These are phyloP conservation scores for Beauveria brongniartii DNA, from an alignment of 2,329 filamentous ascomycete genomes.

Conservation along the genomic window DNA sequence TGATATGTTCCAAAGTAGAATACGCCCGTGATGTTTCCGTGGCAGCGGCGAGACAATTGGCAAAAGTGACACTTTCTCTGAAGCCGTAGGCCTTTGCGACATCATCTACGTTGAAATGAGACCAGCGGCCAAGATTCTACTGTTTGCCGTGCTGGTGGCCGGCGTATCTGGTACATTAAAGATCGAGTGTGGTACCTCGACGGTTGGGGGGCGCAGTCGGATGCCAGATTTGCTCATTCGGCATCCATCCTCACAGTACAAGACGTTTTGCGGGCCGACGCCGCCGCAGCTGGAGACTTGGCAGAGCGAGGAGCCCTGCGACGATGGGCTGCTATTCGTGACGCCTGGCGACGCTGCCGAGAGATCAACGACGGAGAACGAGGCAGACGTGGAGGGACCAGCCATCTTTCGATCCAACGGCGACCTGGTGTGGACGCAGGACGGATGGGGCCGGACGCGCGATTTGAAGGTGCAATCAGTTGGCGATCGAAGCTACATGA, in stretches of 20 bases:
- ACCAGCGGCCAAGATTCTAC: not conserved
- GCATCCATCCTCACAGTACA: not conserved
- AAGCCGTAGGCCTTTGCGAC: not conserved
- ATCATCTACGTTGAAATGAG: not conserved
- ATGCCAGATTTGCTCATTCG: not conserved
- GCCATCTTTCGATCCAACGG: conserved; percentile 36
- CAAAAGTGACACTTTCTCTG: not conserved
- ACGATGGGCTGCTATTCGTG: conserved; percentile 30
- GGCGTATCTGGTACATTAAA: not conserved
- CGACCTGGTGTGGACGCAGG: conserved; percentile 38
- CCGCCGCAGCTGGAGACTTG: conserved; percentile 26
- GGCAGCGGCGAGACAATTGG: not conserved
- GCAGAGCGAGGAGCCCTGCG: conserved; percentile 25
- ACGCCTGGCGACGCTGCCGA: conserved; percentile 24
- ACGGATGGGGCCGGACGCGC: conserved; percentile 19
- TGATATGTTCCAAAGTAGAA: not conserved
- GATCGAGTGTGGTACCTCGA: not conserved
- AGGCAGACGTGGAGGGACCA: conserved; percentile 26
- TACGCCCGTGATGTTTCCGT: not conserved
- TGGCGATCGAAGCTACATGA: conserved; percentile 13
- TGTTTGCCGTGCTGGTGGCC: not conserved
- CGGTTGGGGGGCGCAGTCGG: not conserved
- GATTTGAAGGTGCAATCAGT: conserved; percentile 19
- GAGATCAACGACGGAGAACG: not conserved
- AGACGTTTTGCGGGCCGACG: conserved; percentile 3